A percentile compares a stretch with the other conserved stretches of the same genome.
Conservation (phyloP, 257 asterid species). For the Solanum dulcamara region DNA sequence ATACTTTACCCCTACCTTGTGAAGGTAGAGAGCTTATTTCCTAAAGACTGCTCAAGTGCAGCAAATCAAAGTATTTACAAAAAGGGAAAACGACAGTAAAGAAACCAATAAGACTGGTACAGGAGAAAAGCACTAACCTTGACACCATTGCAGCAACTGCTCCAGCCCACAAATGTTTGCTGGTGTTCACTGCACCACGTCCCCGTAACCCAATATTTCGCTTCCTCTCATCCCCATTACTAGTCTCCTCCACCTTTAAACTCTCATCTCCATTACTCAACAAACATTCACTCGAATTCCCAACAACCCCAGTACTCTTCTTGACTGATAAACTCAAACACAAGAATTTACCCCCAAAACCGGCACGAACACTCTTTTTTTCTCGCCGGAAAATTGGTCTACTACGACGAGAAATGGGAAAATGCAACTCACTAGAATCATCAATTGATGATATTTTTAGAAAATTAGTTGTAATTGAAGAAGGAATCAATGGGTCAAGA, state of each 20-base stretch:
- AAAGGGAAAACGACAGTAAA: not conserved
- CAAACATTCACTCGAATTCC: constrained; percentile 11
- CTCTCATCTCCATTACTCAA: constrained; percentile 9
- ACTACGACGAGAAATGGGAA: constrained; percentile 10
- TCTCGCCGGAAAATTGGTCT: constrained; percentile 3
- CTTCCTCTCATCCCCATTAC: constrained; percentile 12
- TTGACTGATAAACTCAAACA: constrained; percentile 53
- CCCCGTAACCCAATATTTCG: constrained; percentile 23
- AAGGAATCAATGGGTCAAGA: constrained; percentile 43
- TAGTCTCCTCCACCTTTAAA: constrained; percentile 3
- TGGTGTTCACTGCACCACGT: constrained; percentile 64
- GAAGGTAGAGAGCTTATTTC: too few species aligned
- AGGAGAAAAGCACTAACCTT: constrained; percentile 27
- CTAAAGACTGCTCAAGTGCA: not conserved
- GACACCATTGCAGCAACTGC: constrained; percentile 95
- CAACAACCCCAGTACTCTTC: constrained; percentile 19
- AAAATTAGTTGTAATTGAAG: constrained; percentile 24
- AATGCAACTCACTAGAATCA: constrained; percentile 15
- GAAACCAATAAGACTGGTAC: not conserved
- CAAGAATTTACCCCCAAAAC: constrained; percentile 31
- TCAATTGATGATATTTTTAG: not conserved
- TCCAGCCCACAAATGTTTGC: constrained; percentile 95
- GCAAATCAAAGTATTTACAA: not conserved
- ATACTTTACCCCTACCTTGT: not conserved
- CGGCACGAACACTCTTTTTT: not conserved